phyloP scores from a whole-genome alignment of 1,139 yeast genomes.

The Entelexis sorbosivorans region DNA sequence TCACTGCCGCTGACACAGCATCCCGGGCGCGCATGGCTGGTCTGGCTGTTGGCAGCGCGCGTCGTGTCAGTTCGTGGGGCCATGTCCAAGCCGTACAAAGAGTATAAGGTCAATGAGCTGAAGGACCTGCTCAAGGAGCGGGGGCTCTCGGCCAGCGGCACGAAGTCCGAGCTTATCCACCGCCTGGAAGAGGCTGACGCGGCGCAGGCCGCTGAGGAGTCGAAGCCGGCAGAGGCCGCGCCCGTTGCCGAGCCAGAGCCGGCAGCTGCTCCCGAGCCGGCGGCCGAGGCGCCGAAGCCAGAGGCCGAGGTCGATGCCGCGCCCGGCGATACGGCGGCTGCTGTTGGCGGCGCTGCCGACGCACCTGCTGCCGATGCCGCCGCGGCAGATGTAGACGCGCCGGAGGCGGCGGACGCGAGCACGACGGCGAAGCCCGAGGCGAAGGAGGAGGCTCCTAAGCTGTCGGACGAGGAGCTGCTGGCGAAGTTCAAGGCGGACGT shows the following conservation, averaged over 20 bases:
- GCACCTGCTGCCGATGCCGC: no score
- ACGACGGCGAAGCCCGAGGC: not conserved
- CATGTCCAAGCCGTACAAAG: constrained; percentile 35
- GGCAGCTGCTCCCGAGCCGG: not conserved
- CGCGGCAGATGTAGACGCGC: not conserved
- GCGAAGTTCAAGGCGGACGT: constrained; percentile 58
- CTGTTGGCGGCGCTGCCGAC: no score
- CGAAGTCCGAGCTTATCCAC: constrained; percentile 69
- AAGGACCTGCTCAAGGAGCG: constrained; percentile 62
- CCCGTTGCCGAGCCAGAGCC: constrained; percentile 14
- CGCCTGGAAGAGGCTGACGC: constrained; percentile 40
- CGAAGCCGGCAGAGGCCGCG: constrained; percentile 5
- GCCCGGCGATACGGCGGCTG: no score
- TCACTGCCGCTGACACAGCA: not conserved
- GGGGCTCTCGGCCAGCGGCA: constrained; percentile 64
- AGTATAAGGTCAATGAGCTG: constrained; percentile 72
- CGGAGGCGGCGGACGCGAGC: not conserved
- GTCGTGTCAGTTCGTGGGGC: not conserved
- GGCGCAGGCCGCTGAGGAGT: constrained; percentile 23
- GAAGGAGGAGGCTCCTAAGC: constrained; percentile 9
- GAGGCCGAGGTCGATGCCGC: not conserved
- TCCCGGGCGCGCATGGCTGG: not conserved
- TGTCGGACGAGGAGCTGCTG: constrained; percentile 54
- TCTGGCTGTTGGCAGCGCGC: not conserved
- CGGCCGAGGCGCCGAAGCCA: not conserved